Percentiles rank a stretch among this genome's conserved stretches.
Conservation (phyloP, 257 asterid species). For the Scutellaria barbata region DNA sequence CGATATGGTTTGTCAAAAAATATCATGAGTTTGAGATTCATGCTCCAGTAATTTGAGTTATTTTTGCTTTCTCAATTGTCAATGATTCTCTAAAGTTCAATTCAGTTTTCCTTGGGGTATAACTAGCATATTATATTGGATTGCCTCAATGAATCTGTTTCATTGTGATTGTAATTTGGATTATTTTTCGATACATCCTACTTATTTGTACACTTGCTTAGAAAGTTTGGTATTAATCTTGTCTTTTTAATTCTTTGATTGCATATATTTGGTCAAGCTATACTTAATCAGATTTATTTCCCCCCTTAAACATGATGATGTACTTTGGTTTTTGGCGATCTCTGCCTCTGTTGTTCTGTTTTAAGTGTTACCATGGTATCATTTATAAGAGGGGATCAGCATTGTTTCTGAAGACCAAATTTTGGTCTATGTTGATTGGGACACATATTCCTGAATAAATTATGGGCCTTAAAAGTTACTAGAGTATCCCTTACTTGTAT, state of each 20-base stretch:
- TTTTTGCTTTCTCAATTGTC: slow-evolving; percentile 9
- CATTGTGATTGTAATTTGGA: slow-evolving; percentile 18
- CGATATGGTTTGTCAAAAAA: not conserved
- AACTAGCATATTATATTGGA: slow-evolving; percentile 21
- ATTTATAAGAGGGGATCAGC: not conserved
- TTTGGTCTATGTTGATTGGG: not conserved
- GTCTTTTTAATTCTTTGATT: slow-evolving; percentile 13
- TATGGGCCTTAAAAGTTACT: slow-evolving; percentile 20
- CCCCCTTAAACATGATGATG: not conserved
- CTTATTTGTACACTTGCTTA: not conserved
- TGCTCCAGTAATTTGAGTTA: not conserved
- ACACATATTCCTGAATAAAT: slow-evolving; percentile 7
- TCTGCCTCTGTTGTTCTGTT: not conserved
- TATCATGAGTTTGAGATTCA: slow-evolving; percentile 15
- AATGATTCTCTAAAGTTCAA: slow-evolving; percentile 11
- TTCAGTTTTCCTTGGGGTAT: not conserved
- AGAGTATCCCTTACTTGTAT: slow-evolving; percentile 12
- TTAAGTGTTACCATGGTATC: not conserved
- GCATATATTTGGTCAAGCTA: slow-evolving; percentile 8
- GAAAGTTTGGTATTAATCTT: slow-evolving; percentile 4
- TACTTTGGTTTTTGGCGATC: not conserved
- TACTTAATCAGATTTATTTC: slow-evolving; percentile 5
- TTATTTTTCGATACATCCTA: not conserved
- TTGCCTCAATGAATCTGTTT: slow-evolving; percentile 14
- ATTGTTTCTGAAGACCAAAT: not conserved